Conservation (phyloP, 2,329 filamentous ascomycete genomes). For the Curvularia sp. region DNA sequence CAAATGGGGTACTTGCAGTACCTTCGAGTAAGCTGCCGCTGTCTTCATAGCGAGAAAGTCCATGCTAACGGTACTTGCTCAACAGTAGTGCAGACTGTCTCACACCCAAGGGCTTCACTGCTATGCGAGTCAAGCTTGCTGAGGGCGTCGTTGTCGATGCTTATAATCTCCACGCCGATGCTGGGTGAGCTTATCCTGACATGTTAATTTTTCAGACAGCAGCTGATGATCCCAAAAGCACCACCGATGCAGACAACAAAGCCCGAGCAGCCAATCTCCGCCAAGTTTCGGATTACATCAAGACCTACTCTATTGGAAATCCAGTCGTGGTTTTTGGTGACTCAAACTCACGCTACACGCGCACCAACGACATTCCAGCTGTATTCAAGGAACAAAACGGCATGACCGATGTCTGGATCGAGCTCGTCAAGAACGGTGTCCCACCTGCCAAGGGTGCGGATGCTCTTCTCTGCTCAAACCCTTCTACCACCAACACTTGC, state of each 20-base stretch:
- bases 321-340: conserved; percentile 70
- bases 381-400: conserved; percentile 60
- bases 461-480: conserved; percentile 63
- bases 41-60: background rate
- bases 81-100: conserved; percentile 65
- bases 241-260: conserved; percentile 58
- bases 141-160: conserved; percentile 65
- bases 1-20: conserved; percentile 66
- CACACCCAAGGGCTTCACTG: conserved; percentile 73
- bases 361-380: conserved; percentile 60
- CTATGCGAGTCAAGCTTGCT: conserved; percentile 65
- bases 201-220: background rate
- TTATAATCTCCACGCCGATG: conserved; percentile 73
- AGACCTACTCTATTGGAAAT: conserved; percentile 63
- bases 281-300: conserved; percentile 66
- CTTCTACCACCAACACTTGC: conserved; percentile 59
- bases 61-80: background rate
- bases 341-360: conserved; percentile 70
- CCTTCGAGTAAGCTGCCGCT: conserved; percentile 39
- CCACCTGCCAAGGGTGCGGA: conserved; percentile 33
- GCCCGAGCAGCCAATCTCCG: conserved; percentile 67
- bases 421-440: conserved; percentile 53
- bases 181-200: conserved; percentile 53
- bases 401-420: conserved; percentile 66
- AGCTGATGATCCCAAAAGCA: conserved; percentile 33